Percentiles rank a stretch among this genome's conserved stretches.
phyloP scores from a whole-genome alignment of 1,139 yeast genomes.

The Sugiyamaella pinicola region DNA sequence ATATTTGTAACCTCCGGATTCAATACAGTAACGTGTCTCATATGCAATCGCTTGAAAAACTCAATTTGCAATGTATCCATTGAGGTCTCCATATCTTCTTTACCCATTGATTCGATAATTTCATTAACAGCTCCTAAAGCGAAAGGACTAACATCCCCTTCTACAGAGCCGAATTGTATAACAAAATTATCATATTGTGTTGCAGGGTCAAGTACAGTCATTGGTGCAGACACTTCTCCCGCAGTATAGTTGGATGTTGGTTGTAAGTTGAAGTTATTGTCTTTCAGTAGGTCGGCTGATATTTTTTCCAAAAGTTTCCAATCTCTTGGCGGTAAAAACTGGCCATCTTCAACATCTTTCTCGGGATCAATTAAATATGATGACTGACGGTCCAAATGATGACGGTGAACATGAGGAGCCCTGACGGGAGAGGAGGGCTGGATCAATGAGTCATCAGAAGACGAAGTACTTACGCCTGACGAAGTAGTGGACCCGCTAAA shows the following conservation, averaged over 20 bases:
- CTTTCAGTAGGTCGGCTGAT: conserved; percentile 13
- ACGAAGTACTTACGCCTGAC: conserved; percentile 2
- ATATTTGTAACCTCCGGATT: conserved; percentile 49
- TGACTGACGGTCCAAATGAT: not conserved
- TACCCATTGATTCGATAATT: conserved; percentile 30
- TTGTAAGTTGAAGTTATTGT: conserved; percentile 29
- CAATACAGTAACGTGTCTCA: conserved; percentile 42
- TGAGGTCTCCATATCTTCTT: conserved; percentile 46
- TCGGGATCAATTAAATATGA: not conserved
- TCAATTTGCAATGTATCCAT: conserved; percentile 68
- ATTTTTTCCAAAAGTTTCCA: conserved; percentile 30
- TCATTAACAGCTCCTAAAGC: conserved; percentile 34
- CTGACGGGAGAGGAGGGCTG: not conserved
- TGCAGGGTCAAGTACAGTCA: conserved; percentile 46
- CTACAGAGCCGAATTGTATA: conserved; percentile 52
- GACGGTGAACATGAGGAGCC: not conserved
- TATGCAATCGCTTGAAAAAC: conserved; percentile 50
- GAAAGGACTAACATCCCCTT: conserved; percentile 44
- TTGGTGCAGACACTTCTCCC: conserved; percentile 50
- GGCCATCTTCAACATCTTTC: conserved; percentile 8
- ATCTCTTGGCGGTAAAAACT: conserved; percentile 33
- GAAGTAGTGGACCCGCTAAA: conserved; percentile 20
- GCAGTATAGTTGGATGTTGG: conserved; percentile 49
- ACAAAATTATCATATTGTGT: conserved; percentile 59
- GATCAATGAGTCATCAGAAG: conserved; percentile 4